Evolutionary conservation across 148 eudicot species (phyloP).

Genomic region (Dianthus caryophyllus): DNA sequence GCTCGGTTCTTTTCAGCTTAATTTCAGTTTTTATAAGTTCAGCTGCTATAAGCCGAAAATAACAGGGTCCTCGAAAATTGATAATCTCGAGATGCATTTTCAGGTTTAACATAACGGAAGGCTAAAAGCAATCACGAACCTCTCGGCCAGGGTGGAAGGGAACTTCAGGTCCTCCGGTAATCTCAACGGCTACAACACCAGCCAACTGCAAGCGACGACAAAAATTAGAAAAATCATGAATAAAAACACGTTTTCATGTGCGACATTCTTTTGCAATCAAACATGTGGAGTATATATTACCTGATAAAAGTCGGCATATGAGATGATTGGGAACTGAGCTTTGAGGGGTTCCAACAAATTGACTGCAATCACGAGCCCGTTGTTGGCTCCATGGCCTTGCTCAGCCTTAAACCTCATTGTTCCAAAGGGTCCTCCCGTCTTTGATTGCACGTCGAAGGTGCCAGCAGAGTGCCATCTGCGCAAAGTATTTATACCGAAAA

Average conservation of each 20-base stretch:
- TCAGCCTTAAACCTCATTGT: slow-evolving; percentile 69
- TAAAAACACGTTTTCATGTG: no score
- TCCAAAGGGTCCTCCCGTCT: slow-evolving; percentile 89
- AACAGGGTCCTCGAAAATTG: no score
- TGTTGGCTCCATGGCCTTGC: slow-evolving; percentile 59
- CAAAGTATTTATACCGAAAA: not conserved
- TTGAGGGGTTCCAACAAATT: slow-evolving; percentile 65
- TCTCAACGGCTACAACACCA: slow-evolving; percentile 92
- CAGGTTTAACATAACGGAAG: no score
- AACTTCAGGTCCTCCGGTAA: slow-evolving; percentile 94
- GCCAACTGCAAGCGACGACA: slow-evolving; percentile 49
- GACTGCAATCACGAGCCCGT: slow-evolving; percentile 67
- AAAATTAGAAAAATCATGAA: not conserved
- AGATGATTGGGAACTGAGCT: slow-evolving; percentile 57
- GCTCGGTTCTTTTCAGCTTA: no score
- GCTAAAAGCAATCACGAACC: slow-evolving; percentile 50
- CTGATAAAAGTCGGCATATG: slow-evolving; percentile 71
- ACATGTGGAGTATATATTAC: slow-evolving; percentile 20
- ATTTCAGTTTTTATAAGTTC: no score
- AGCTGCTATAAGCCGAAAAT: no score
- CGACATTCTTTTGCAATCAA: no score
- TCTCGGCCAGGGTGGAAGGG: slow-evolving; percentile 95
- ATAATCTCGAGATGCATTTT: no score
- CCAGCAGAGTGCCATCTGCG: slow-evolving; percentile 97
- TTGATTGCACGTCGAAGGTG: slow-evolving; percentile 53